Evolutionary conservation across 2,329 filamentous ascomycete species (phyloP).

Genomic region (Plectosphaerella cucumerina): DNA sequence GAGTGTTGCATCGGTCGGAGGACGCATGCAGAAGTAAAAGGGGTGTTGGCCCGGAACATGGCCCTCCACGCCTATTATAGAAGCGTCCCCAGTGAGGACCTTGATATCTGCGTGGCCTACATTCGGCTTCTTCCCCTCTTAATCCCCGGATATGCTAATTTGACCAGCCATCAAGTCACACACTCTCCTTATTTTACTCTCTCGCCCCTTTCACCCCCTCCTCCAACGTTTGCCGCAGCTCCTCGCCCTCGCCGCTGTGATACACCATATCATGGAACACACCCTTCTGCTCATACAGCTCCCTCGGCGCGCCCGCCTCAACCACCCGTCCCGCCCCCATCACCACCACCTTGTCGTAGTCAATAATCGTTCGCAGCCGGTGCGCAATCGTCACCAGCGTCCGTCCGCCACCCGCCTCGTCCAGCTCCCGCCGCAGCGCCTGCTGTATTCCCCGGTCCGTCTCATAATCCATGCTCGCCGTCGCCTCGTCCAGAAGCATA

Average conservation of each 20-base stretch:
- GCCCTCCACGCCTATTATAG: no score
- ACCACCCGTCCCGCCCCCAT: conserved; percentile 49
- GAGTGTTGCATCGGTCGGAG: no score
- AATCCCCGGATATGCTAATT: no score
- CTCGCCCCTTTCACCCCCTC: not conserved
- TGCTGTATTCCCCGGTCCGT: conserved; percentile 52
- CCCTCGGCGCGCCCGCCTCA: conserved; percentile 46
- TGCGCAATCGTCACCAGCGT: conserved; percentile 57
- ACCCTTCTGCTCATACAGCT: conserved; percentile 39
- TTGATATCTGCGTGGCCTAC: no score
- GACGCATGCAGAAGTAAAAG: no score
- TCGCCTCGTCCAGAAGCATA: conserved; percentile 55
- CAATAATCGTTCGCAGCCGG: conserved; percentile 53
- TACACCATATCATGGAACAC: conserved; percentile 52
- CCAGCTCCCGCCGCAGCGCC: conserved; percentile 46
- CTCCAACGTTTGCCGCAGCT: conserved; percentile 32
- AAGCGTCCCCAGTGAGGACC: no score
- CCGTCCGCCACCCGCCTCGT: conserved; percentile 35
- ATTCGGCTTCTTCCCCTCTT: not conserved
- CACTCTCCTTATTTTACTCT: not conserved
- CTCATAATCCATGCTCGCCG: conserved; percentile 55
- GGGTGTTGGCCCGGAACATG: no score
- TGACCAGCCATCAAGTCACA: not conserved
- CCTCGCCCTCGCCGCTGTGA: conserved; percentile 49
- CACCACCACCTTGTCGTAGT: conserved; percentile 56